Evolutionary conservation across 23 red algal genomes (phyloP), one percentile per base, ranked within the genome.

Genomic region (Agarophyton chilense): DNA sequence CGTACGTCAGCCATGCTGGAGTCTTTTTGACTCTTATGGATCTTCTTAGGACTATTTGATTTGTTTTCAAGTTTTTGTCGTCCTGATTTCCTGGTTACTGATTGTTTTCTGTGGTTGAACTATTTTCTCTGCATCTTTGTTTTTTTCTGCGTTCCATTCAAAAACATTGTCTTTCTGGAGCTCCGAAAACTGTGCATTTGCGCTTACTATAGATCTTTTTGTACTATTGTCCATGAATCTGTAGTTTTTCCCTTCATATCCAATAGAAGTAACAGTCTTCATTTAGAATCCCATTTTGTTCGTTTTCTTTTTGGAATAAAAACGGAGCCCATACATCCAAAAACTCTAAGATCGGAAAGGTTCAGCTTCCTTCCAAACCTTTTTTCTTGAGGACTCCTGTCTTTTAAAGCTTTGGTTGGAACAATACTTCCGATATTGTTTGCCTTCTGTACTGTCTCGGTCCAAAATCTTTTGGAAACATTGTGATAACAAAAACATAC

Each of bases 171-270:
- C 8, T 66, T 66, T 74, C 38, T 22, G 38, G 38, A 14, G n/a
- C n/a, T n/a, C n/a, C n/a, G n/a, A n/a, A n/a, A n/a, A n/a, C n/a
- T n/a, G n/a, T n/a, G n/a, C n/a, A 34, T 10, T 39, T 38, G 12
- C 68, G 22, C 68, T 78, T 25, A 78, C 41, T 4, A 78, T 41
- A 3, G 50, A 12, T 28, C 28, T 78, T 34, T 41, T 29, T 11
- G 72, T 78, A 13, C 5, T 14, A 78, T 31, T 29, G 28, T 78
- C 72, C 43, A 52, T 52, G 41, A 78, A 78, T 6, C 72, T 35
- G 50, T 78, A 78, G 32, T 78, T 78, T 43, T 54, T 33, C 6
- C 41, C 41, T 32, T 78, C 38, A 39, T 83, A 83, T 83, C 52
- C 53, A 12, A 83, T 7, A 65, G 66, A 83, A 8, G 51, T 58